These are phyloP conservation scores for Urochloa ruziziensis DNA, from an alignment of 176 grass and related monocot species.

Conservation along the genomic window DNA sequence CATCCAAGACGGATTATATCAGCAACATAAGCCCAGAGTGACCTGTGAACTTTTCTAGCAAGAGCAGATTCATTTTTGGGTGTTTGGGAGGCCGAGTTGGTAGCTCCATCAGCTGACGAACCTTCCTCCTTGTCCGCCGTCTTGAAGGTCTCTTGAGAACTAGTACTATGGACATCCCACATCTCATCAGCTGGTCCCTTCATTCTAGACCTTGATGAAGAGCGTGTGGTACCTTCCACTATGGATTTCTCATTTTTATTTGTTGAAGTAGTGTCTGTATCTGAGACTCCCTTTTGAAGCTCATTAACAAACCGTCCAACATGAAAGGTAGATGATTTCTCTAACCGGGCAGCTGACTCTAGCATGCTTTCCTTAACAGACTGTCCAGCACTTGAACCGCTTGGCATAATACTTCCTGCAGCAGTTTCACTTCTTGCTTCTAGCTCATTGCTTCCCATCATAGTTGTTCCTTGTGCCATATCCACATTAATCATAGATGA, in stretches of 20 bases:
- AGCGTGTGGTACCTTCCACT: constrained; percentile 45
- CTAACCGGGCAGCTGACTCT: constrained; percentile 75
- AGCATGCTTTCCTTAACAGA: constrained; percentile 53
- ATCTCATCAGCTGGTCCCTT: constrained; percentile 75
- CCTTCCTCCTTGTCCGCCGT: constrained; percentile 46
- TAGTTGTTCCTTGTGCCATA: neutral
- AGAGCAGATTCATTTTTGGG: constrained; percentile 57
- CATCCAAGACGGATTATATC: constrained; percentile 88
- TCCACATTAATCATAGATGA: constrained; percentile 28
- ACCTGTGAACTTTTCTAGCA: constrained; percentile 58
- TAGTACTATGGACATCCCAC: constrained; percentile 57
- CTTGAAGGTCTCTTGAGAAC: constrained; percentile 65
- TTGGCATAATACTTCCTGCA: constrained; percentile 30
- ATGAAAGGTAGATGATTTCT: constrained; percentile 71
- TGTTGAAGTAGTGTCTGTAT: constrained; percentile 25
- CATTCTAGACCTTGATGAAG: constrained; percentile 52
- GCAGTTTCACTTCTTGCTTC: constrained; percentile 23
- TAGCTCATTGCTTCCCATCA: constrained; percentile 30
- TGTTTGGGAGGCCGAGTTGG: constrained; percentile 39
- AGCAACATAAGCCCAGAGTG: constrained; percentile 87
- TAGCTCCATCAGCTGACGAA: constrained; percentile 38
- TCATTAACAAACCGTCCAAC: constrained; percentile 67
- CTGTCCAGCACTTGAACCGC: constrained; percentile 40
- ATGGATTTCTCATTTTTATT: constrained; percentile 40
- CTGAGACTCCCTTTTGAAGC: constrained; percentile 47